Base-by-base conservation (phyloP, 2,329 filamentous ascomycete species). In the Ustulina deusta region DNA sequence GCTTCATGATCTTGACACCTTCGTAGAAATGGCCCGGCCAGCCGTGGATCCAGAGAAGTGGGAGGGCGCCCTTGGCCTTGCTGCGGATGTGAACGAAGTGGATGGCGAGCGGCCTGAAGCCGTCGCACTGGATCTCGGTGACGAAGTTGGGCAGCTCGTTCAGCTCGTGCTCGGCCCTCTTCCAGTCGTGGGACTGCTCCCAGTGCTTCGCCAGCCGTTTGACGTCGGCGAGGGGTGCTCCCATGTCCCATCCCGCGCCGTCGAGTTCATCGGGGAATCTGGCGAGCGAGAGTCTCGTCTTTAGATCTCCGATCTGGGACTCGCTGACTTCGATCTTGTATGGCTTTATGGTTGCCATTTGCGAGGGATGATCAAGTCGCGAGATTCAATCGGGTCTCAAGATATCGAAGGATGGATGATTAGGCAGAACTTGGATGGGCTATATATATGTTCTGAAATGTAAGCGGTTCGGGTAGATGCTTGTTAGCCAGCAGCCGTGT, bases 11-110 rank as follows among this genome's bases (percentile, higher is more conserved):
- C 74, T 91, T 92, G 22, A 81, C 78, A 1, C 88, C 89, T 78
- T 93, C 90, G 54, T 91, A 75, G 74, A 91, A 92, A 70, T 86
- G 90, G 0, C 91, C 91, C 0, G 91, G 91, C 87, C 88, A 79
- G 49, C 77, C 77, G 57, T 79, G 77, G 27, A 79, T 73, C 66
- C 77, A 79, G 49, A 78, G 68, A 46, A 78, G 67, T 3, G 77
- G 77, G 25, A 79, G 75, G 15, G 77, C 77, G 27, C 71, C 70
- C 61, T 73, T 56, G 44, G 75, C 73, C n/a, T 69, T 66, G 67
- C 76, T 78, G 44, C 72, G 74, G 46, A 78, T 74, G 71, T 81
- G 78, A 29, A 82, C 62, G 70, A 81, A 81, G 72, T 82, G 80
- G 57, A 82, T 78, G 49, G 74, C 73, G 3, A 81, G 71, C 25